phyloP scores from a whole-genome alignment of 2,329 filamentous ascomycete species.

The Ceratocystis smalleyi region DNA sequence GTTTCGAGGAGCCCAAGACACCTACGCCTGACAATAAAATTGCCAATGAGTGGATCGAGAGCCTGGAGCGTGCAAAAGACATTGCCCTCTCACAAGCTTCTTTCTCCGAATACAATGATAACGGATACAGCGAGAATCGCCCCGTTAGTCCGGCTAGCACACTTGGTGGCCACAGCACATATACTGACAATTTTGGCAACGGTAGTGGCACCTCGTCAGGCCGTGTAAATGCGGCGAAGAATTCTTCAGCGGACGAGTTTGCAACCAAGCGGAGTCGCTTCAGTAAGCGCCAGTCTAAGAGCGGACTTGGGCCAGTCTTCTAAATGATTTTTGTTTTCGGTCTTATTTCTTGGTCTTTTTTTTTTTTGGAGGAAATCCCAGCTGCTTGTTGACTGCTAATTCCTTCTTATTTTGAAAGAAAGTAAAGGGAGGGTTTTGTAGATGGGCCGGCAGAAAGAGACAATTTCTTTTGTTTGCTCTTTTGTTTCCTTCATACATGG shows the following conservation, averaged over 20 bases:
- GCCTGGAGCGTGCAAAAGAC: constrained; percentile 71
- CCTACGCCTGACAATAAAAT: constrained; percentile 38
- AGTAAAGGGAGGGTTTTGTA: no score
- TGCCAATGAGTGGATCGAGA: constrained; percentile 84
- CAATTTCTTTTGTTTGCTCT: constrained; percentile 17
- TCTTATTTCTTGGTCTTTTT: constrained; percentile 15
- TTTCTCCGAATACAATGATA: constrained; percentile 51
- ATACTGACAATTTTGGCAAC: constrained; percentile 34
- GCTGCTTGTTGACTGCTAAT: no score
- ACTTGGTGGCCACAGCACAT: constrained; percentile 43
- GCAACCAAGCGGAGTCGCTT: constrained; percentile 50
- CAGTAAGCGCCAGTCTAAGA: constrained; percentile 86
- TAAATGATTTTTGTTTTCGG: constrained; percentile 26
- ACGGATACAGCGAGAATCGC: constrained; percentile 51
- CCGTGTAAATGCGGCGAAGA: constrained; percentile 44
- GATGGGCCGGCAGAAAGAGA: no score
- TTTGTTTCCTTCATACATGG: constrained; percentile 16
- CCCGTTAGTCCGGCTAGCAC: constrained; percentile 62
- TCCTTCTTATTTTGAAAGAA: no score
- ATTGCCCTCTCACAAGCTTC: constrained; percentile 58
- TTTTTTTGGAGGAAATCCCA: background rate
- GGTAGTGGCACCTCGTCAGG: constrained; percentile 20
- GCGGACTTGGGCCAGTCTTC: constrained; percentile 80
- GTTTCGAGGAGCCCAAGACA: constrained; percentile 83
- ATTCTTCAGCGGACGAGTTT: constrained; percentile 41